Evolutionary conservation across 371 early-diverging fungal genomes (phyloP).

Genomic region (Syncephalis plumigaleata): DNA sequence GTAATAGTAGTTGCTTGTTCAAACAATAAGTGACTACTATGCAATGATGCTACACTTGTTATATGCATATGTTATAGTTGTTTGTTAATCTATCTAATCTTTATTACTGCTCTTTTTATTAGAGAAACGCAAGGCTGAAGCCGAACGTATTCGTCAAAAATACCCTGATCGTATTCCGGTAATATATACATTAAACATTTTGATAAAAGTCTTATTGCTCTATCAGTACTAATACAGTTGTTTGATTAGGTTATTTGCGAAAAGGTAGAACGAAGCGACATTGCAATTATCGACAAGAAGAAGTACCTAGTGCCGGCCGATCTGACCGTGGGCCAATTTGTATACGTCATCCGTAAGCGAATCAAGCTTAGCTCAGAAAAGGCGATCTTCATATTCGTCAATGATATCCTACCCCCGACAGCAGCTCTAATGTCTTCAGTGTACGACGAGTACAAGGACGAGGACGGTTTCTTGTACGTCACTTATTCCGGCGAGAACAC

Average conservation of each 20-base stretch:
- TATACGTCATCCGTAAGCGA: constrained; percentile 87
- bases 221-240: neutral
- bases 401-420: constrained; percentile 83
- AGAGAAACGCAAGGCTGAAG: constrained; percentile 93
- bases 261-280: constrained; percentile 90
- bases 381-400: constrained; percentile 96
- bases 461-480: constrained; percentile 91
- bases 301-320: constrained; percentile 96
- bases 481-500: constrained; percentile 79
- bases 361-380: constrained; percentile 88
- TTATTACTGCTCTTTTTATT: constrained; percentile 6
- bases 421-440: constrained; percentile 75
- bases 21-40: too few species aligned
- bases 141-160: constrained; percentile 88
- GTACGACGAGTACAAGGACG: constrained; percentile 89
- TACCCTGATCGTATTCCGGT: constrained; percentile 95
- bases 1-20: too few species aligned
- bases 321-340: constrained; percentile 94
- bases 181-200: constrained; percentile 15
- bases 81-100: too few species aligned
- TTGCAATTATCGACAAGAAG: constrained; percentile 93
- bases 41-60: too few species aligned
- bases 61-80: too few species aligned
- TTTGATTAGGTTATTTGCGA: constrained; percentile 61
- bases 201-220: neutral